Percentiles rank a stretch among this genome's conserved stretches.
Evolutionary conservation across 352 stramenopile species (phyloP).

Genomic region (Globisporangium solare): DNA sequence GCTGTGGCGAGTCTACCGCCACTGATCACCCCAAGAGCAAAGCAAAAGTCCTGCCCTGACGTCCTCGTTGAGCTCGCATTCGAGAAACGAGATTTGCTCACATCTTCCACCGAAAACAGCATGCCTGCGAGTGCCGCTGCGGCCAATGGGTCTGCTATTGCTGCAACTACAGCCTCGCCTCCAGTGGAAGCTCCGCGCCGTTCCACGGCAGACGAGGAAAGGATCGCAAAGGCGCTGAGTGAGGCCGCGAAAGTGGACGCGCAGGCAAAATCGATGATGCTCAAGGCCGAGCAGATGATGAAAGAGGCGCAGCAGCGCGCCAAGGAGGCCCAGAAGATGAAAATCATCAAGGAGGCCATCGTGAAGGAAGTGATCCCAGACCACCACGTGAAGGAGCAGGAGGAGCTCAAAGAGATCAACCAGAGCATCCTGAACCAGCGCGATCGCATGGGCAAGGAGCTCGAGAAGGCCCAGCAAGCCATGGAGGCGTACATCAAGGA

Average conservation of each 20-base stretch:
- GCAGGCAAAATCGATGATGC: constrained; percentile 76
- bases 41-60: constrained; percentile 8
- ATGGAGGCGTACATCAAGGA: constrained; percentile 49
- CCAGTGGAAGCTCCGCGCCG: neutral
- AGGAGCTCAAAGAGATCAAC: constrained; percentile 63
- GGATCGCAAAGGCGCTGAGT: constrained; percentile 36
- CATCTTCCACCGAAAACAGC: neutral
- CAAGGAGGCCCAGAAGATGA: constrained; percentile 32
- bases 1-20: constrained; percentile 2
- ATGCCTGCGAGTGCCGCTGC: neutral
- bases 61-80: constrained; percentile 6
- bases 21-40: constrained; percentile 10
- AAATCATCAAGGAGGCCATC: constrained; percentile 61
- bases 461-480: constrained; percentile 62
- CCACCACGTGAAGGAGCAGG: constrained; percentile 51
- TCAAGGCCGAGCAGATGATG: constrained; percentile 61
- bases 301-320: constrained; percentile 39
- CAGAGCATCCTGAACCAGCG: constrained; percentile 61
- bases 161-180: neutral
- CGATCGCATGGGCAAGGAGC: constrained; percentile 65
- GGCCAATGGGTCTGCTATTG: neutral
- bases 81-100: constrained; percentile 7
- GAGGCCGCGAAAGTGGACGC: constrained; percentile 54
- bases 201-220: constrained; percentile 3
- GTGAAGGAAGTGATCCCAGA: constrained; percentile 79